A percentile compares a stretch with the other conserved stretches of the same genome.
These are phyloP conservation scores for Wickerhamomyces sp. DNA, from an alignment of 1,139 yeast genomes.

Conservation along the genomic window DNA sequence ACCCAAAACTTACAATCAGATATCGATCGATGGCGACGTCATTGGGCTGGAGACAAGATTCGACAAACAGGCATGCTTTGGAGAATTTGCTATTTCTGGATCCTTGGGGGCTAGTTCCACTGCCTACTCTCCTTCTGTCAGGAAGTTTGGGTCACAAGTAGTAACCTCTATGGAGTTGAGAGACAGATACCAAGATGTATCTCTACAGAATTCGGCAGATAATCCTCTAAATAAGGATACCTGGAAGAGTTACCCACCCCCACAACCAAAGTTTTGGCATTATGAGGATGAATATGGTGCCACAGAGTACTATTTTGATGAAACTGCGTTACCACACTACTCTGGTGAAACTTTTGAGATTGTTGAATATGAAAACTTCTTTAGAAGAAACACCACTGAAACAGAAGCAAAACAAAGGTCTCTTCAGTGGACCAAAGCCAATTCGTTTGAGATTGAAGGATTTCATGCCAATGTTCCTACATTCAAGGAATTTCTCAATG, in stretches of 20 bases:
- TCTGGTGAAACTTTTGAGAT: constrained; percentile 21
- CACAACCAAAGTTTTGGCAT: constrained; percentile 24
- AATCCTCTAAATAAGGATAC: constrained; percentile 17
- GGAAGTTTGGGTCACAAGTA: constrained; percentile 8
- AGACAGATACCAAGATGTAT: constrained; percentile 14
- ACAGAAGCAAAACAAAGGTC: background rate
- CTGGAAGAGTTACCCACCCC: constrained; percentile 22
- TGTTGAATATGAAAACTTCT: constrained; percentile 8
- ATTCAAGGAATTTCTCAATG: constrained; percentile 17
- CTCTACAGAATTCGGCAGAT: constrained; percentile 17
- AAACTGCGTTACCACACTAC: constrained; percentile 17
- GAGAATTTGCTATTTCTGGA: constrained; percentile 10
- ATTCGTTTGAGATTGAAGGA: constrained; percentile 8
- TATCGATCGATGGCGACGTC: constrained; percentile 19
- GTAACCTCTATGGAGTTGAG: constrained; percentile 6
- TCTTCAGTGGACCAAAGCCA: background rate
- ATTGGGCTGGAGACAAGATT: constrained; percentile 17
- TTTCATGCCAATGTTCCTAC: constrained; percentile 6
- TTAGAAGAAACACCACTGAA: background rate
- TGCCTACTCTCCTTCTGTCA: constrained; percentile 6
- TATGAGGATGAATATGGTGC: constrained; percentile 23
- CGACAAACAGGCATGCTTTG: constrained; percentile 20
- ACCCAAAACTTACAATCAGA: constrained; percentile 11
- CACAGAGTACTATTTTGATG: constrained; percentile 19
- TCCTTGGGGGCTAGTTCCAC: background rate